Base-by-base conservation (phyloP, 2,329 filamentous ascomycete species). In the Colletotrichum orbiculare region DNA sequence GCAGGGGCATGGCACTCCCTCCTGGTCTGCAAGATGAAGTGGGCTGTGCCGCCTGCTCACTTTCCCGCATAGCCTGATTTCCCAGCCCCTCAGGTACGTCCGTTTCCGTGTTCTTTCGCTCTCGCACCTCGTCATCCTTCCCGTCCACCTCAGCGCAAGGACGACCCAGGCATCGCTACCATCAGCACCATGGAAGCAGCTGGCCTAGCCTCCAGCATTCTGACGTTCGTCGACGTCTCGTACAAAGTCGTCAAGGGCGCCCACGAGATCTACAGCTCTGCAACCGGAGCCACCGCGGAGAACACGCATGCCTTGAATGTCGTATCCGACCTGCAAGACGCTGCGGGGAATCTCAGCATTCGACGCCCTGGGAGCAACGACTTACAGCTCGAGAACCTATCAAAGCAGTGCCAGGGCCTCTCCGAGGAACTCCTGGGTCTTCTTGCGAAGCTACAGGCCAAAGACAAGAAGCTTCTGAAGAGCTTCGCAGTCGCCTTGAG, bases 221-320 rank as follows among this genome's bases (percentile, higher is more conserved):
- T 58, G 17, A 49, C 55, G 9, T 58, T 58, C 55, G 43, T 58
- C 45, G 55, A 58, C 10, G 25, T 58, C 9, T 58, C 55, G 6
- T 33, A 33, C 17, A 52, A 52, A 11, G 50, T 58, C 33, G 15
- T 17, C 13, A 54, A 46, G n/a, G 39, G 34, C 10, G 46, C 46
- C 17, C 12, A 48, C 11, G 46, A 48, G 25, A 48, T 48, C 6
- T 48, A 48, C 11, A 48, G 25, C 17, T 48, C 46, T 11, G 46
- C 15, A 13, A 34, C 38, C 8, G 59, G 59, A 7, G 34, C 25
- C 45, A 43, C 59, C 5, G n/a, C 25, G 15, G 59, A 62, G 3
- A 49, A 55, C 35, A 77, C 15, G 10, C 54, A 49, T 11, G 57
- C 62, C 35, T 15, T 38, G 34, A 54, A n/a, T 10, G 42, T 67